A percentile compares a stretch with the other conserved stretches of the same genome.
phyloP scores from a whole-genome alignment of 345 rosid genomes.

The Gossypium anomalum region DNA sequence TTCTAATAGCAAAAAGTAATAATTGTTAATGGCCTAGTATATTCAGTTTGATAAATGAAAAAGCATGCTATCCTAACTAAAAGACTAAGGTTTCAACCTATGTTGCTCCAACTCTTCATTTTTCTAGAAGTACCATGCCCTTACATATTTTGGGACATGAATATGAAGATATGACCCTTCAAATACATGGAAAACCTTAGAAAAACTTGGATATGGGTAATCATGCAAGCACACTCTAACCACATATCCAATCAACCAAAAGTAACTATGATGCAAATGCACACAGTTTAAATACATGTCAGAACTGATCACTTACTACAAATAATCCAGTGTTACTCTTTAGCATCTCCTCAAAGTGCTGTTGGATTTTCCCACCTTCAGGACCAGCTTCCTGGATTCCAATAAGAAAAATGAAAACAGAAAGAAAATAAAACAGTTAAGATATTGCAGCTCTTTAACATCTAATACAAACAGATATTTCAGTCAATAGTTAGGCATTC shows the following conservation, averaged over 20 bases:
- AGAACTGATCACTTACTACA: constrained; percentile 49
- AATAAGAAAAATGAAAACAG: constrained; percentile 15
- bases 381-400: constrained; percentile 79
- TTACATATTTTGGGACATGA: neutral
- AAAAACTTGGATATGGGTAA: neutral
- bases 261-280: neutral
- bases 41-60: neutral
- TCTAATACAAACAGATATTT: neutral
- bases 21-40: neutral
- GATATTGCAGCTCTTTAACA: neutral
- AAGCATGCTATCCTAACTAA: neutral
- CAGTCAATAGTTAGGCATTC: neutral
- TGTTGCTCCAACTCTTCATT: neutral
- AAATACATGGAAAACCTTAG: neutral
- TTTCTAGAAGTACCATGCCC: neutral
- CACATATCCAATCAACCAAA: neutral
- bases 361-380: constrained; percentile 89
- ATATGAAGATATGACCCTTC: neutral
- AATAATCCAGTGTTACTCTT: constrained; percentile 84
- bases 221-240: neutral
- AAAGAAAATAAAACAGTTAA: constrained; percentile 11
- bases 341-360: constrained; percentile 84
- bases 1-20: neutral
- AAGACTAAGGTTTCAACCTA: neutral
- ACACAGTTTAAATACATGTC: neutral